A percentile compares a stretch with the other conserved stretches of the same genome.
These are phyloP conservation scores for Cercospora nicotianae DNA, from an alignment of 2,329 filamentous ascomycete species.

Conservation along the genomic window DNA sequence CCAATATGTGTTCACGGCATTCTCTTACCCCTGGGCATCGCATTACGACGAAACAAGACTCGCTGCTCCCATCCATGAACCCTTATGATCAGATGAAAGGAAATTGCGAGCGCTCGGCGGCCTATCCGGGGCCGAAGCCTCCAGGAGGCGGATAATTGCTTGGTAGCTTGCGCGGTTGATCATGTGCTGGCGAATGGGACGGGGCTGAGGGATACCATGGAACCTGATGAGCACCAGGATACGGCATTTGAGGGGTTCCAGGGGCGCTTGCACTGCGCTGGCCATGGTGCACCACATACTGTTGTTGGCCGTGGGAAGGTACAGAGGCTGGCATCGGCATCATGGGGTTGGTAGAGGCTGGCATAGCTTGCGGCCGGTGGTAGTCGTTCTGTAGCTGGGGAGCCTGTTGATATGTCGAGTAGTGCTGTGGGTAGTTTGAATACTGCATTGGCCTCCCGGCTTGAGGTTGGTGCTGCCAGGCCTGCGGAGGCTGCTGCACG, in stretches of 20 bases:
- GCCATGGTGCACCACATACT: slow-evolving; percentile 14
- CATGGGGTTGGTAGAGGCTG: neutral
- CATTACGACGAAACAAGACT: neutral
- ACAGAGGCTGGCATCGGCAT: slow-evolving; percentile 7
- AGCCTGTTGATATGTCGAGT: slow-evolving; percentile 5
- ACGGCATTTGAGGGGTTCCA: slow-evolving; percentile 2
- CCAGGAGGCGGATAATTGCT: slow-evolving; percentile 6
- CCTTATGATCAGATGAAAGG: neutral
- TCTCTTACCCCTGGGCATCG: neutral
- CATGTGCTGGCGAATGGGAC: neutral
- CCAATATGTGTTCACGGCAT: neutral
- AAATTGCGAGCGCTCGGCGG: neutral
- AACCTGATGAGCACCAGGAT: slow-evolving; percentile 5
- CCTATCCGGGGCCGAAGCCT: neutral
- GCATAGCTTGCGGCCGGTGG: neutral
- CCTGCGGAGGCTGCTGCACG: slow-evolving; percentile 6
- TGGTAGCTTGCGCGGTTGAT: neutral
- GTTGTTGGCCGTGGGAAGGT: slow-evolving; percentile 6
- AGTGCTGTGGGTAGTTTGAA: slow-evolving; percentile 4
- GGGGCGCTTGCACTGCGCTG: slow-evolving; percentile 15
- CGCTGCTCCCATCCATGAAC: neutral
- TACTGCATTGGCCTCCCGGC: slow-evolving; percentile 13
- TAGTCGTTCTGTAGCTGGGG: slow-evolving; percentile 4
- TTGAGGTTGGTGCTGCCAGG: slow-evolving; percentile 10
- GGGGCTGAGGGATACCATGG: slow-evolving; percentile 14